These are phyloP conservation scores for Pelargonium cotyledonis DNA, from an alignment of 441 rosid genomes.

Conservation along the genomic window DNA sequence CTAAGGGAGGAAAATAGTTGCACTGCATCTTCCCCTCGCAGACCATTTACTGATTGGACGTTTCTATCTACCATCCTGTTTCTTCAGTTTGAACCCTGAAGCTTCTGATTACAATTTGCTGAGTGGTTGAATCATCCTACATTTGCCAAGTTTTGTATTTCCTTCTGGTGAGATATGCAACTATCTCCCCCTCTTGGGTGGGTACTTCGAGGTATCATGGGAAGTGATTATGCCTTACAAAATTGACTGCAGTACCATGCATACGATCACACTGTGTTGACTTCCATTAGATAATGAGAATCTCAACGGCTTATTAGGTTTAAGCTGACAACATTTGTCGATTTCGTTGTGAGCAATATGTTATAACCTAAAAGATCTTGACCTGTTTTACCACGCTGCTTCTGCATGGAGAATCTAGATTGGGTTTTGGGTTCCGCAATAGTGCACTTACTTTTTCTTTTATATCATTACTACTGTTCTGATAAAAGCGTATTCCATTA, in stretches of 20 bases:
- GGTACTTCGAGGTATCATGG: neutral
- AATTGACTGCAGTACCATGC: neutral
- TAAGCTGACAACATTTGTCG: too few species aligned
- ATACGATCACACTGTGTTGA: neutral
- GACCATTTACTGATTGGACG: neutral
- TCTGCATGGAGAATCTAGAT: neutral
- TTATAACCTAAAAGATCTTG: neutral
- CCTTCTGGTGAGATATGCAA: neutral
- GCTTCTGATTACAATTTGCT: neutral
- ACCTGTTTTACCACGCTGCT: neutral
- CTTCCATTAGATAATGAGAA: too few species aligned
- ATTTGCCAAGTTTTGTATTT: neutral
- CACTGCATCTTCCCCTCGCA: neutral
- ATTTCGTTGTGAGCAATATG: too few species aligned
- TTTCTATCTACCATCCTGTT: neutral
- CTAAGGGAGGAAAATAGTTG: neutral
- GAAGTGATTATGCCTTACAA: neutral
- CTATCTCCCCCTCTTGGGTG: neutral
- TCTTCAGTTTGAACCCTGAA: neutral
- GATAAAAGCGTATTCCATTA: neutral
- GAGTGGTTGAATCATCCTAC: neutral
- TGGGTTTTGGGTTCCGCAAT: neutral
- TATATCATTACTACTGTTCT: neutral
- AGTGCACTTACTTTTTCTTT: neutral
- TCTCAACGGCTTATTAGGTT: too few species aligned